Evolutionary conservation across 106 monocot species (phyloP).

Genomic region (Vanilla planifolia): DNA sequence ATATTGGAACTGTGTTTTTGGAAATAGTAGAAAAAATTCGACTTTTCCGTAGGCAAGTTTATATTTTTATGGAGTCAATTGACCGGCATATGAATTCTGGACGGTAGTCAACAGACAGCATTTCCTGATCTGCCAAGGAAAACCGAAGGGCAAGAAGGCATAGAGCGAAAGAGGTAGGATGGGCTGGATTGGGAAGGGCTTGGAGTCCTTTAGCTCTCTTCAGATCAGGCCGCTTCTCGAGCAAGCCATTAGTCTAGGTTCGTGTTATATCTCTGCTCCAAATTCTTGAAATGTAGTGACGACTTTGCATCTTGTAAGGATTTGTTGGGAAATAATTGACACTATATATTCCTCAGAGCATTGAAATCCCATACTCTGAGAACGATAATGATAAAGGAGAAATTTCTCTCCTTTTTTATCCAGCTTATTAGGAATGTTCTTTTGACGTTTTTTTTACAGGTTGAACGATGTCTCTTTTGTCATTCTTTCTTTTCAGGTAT

Average conservation of each 20-base stretch:
- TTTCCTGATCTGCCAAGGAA: too few relatives aligned
- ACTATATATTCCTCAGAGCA: too few relatives aligned
- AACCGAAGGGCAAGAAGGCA: too few relatives aligned
- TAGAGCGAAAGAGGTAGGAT: slow-evolving; percentile 9
- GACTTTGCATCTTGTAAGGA: background rate
- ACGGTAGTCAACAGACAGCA: too few relatives aligned
- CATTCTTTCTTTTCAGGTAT: slow-evolving; percentile 22
- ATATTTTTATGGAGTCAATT: too few relatives aligned
- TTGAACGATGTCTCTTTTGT: background rate
- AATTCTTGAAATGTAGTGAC: background rate
- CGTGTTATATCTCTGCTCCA: background rate
- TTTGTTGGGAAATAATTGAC: background rate
- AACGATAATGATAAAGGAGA: background rate
- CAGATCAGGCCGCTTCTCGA: slow-evolving; percentile 60
- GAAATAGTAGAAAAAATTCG: too few relatives aligned
- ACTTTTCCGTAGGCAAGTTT: too few relatives aligned
- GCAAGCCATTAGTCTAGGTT: slow-evolving; percentile 64
- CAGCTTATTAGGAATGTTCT: too few relatives aligned
- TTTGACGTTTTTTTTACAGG: background rate
- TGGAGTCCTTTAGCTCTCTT: slow-evolving; percentile 60
- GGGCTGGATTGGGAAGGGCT: slow-evolving; percentile 25
- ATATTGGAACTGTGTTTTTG: too few relatives aligned
- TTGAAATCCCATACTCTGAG: background rate
- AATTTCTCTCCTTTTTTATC: background rate
- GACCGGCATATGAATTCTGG: too few relatives aligned